A percentile compares a stretch with the other conserved stretches of the same genome.
These are phyloP conservation scores for Phialophora expanda DNA, from an alignment of 2,329 filamentous ascomycete species.

Conservation along the genomic window DNA sequence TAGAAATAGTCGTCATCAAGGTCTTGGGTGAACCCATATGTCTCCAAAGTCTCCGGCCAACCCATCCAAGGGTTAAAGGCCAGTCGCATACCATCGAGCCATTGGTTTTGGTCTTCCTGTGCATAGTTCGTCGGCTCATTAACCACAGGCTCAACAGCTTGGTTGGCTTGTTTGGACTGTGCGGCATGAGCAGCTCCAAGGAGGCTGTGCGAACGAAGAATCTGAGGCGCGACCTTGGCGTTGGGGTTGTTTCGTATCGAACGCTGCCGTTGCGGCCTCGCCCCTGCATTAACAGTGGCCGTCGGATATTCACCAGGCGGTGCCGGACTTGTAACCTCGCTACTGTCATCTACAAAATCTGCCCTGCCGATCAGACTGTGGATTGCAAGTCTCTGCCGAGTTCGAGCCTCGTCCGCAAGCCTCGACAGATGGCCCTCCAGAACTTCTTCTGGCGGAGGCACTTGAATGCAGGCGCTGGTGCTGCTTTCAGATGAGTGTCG, in stretches of 20 bases:
- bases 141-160: slow-evolving; percentile 3
- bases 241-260: slow-evolving; percentile 4
- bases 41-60: slow-evolving; percentile 25
- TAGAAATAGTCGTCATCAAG: slow-evolving; percentile 29
- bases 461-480: neutral
- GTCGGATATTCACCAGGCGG: slow-evolving; percentile 6
- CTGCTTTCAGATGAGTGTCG: slow-evolving; percentile 13
- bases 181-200: neutral
- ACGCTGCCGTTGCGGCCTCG: slow-evolving; percentile 11
- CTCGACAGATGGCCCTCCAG: slow-evolving; percentile 20
- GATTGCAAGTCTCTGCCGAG: slow-evolving; percentile 26
- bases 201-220: slow-evolving; percentile 16
- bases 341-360: slow-evolving; percentile 30
- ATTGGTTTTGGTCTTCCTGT: slow-evolving; percentile 18
- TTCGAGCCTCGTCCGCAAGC: slow-evolving; percentile 23
- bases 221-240: slow-evolving; percentile 12
- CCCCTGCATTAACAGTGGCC: neutral
- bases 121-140: slow-evolving; percentile 22
- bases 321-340: slow-evolving; percentile 25
- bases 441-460: slow-evolving; percentile 21
- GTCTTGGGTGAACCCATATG: slow-evolving; percentile 29
- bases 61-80: slow-evolving; percentile 33
- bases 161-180: slow-evolving; percentile 11
- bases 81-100: slow-evolving; percentile 27
- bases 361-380: slow-evolving; percentile 31